Conservation (phyloP, 2,329 filamentous ascomycete species). For the Aspergillus niger region DNA sequence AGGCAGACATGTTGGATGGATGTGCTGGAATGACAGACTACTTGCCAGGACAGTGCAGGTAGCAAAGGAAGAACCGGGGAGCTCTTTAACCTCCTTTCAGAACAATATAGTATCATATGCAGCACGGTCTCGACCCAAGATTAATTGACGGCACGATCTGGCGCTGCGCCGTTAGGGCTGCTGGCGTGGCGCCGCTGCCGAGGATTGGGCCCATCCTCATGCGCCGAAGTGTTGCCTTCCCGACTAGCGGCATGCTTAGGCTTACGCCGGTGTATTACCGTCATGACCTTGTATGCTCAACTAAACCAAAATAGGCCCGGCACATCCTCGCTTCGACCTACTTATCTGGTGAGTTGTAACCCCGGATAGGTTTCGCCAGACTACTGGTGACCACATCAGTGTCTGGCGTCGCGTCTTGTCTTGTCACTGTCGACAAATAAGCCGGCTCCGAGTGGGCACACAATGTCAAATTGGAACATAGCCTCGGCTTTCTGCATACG, state of each 20-base stretch:
- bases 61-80: background rate
- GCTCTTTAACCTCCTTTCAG: background rate
- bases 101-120: background rate
- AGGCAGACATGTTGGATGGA: background rate
- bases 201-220: background rate
- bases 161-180: background rate
- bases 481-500: background rate
- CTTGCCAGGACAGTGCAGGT: background rate
- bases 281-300: background rate
- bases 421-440: background rate
- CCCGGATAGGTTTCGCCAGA: background rate
- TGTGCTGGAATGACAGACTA: background rate
- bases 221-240: background rate
- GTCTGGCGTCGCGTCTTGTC: background rate
- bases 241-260: conserved; percentile 8
- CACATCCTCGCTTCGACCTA: conserved; percentile 13
- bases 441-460: too few species aligned
- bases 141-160: background rate
- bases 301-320: conserved; percentile 1
- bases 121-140: background rate
- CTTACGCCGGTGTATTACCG: conserved; percentile 1
- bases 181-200: background rate
- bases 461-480: too few species aligned
- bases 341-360: background rate
- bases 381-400: background rate